Base-by-base conservation (phyloP, 2,329 filamentous ascomycete genomes). In the Cylindrodendrum hubeiense region DNA sequence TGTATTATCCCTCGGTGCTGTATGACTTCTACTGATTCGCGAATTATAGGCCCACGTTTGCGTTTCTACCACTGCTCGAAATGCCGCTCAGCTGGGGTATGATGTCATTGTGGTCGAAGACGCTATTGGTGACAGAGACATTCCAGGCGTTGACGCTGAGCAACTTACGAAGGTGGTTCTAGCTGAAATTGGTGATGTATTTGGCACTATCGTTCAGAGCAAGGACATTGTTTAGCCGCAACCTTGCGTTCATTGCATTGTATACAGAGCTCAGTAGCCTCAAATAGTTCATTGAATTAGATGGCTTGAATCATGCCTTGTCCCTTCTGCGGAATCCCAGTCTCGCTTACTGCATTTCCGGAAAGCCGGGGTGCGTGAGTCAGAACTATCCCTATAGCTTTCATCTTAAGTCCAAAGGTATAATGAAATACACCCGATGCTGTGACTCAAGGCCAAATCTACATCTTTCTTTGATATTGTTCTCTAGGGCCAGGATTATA, bases 81-180 rank as follows among this genome's bases (percentile, higher is more conserved):
- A 89, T 53, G 91, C 82, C 2, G 82, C 79, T 5, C 86, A 92
- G 75, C 80, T 83, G 34, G 90, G 89, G 0, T 91, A 89, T 72
- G 89, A 93, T 73, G 85, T 91, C 24, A 60, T 91, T 1, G 74
- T 92, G 22, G 86, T 84, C 0, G 81, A 86, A 70, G 90, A 91
- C 74, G 89, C 83, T 0, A 85, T 93, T 39, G 90, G 90, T 0
- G 90, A 92, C 75, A 78, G 90, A 9, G 84, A 91, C 74, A 90
- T 92, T 47, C 90, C 90, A 1, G 89, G 89, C 1, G 86, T 84
- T 0, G 79, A 81, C 6, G 89, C 86, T 0, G 83, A 84, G 12
- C 84, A 89, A 60, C 73, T 91, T 22, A 77, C 79, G 1, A 75
- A 78, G 75, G 83, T 86, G 65, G 82, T 82, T 2, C 76, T 92